Base-by-base conservation (phyloP, 1,139 yeast species). In the Kurtzmaniella natalensis region DNA sequence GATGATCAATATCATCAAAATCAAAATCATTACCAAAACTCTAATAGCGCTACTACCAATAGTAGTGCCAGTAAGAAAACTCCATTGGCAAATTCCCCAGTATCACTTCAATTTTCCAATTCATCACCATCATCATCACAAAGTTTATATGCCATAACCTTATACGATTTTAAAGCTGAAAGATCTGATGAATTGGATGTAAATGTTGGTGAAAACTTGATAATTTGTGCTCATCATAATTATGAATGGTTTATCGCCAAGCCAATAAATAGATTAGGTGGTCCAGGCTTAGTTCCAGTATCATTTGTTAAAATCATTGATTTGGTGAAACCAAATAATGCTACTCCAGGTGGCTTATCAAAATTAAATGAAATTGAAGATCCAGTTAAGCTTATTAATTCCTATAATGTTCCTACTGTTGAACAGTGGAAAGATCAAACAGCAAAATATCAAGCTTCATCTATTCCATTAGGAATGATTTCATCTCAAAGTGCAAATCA, bases 191-290 rank as follows among this genome's bases (percentile, higher is more conserved):
- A 92, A 57, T 70, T 92, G 45, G 82, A 82, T 43, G 86, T 92
- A 3, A 51, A 59, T 22, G 87, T 86, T 1, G 97, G 96, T 24
- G 98, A 92, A 52, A 83, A 86, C 48, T 74, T 92, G 45, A 85
- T 88, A 27, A 78, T 92, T 13, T 92, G 96, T 59, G 98, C 98
- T 2, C 96, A 89, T 59, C 94, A 92, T 51, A 92, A 87, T 39
- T 86, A 72, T 46, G 98, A 92, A 59, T 92, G 98, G 98, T 89
- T 88, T 51, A 94, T 92, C 38, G 97, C 97, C 10, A 92, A 92
- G 55, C 96, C 96, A 6, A 85, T 92, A 35, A 94, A 94, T 42
- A 70, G 96, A 35, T 68, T 92, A 33, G 98, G 98, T 11, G 98
- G 97, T 0, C 97, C 97, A 0, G 98, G 98, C 1, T 69, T 92